Evolutionary conservation across 2,329 filamentous ascomycete genomes (phyloP).

Genomic region (Cladosporium colombiae): DNA sequence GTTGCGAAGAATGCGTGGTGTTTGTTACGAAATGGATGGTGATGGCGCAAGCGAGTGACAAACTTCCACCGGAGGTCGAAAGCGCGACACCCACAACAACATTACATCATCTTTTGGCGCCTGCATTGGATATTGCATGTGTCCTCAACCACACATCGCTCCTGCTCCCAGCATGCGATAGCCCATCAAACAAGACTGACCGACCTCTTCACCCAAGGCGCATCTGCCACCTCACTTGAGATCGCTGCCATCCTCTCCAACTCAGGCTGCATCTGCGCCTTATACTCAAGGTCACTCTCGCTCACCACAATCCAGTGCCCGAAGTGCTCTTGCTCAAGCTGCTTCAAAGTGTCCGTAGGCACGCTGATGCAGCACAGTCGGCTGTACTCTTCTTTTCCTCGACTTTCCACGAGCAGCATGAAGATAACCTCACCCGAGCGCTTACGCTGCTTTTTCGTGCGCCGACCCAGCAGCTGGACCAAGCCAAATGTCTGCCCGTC

Average conservation of each 20-base stretch:
- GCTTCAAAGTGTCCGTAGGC: not conserved
- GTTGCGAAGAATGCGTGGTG: too few relatives aligned
- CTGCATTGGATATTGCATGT: not conserved
- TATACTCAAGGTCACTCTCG: not conserved
- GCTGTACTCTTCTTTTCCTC: not conserved
- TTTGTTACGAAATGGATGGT: too few relatives aligned
- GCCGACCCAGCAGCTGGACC: constrained; percentile 1
- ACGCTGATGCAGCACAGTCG: constrained; percentile 1
- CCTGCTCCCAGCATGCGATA: not conserved
- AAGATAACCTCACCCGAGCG: not conserved
- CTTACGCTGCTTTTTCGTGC: not conserved
- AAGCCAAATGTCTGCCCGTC: constrained; percentile 16
- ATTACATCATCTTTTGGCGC: not conserved
- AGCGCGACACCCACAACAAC: too few relatives aligned
- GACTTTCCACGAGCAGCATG: constrained; percentile 21
- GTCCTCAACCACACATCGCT: not conserved
- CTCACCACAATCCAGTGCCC: not conserved
- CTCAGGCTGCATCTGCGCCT: not conserved
- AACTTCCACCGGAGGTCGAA: too few relatives aligned
- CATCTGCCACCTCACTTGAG: not conserved
- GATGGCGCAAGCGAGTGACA: too few relatives aligned
- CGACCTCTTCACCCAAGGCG: not conserved
- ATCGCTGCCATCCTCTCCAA: not conserved
- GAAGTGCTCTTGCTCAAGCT: not conserved
- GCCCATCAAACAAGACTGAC: not conserved